A percentile compares a stretch with the other conserved stretches of the same genome.
These are phyloP conservation scores for Aspergillus uvarum DNA, from an alignment of 2,329 filamentous ascomycete genomes.

Conservation along the genomic window DNA sequence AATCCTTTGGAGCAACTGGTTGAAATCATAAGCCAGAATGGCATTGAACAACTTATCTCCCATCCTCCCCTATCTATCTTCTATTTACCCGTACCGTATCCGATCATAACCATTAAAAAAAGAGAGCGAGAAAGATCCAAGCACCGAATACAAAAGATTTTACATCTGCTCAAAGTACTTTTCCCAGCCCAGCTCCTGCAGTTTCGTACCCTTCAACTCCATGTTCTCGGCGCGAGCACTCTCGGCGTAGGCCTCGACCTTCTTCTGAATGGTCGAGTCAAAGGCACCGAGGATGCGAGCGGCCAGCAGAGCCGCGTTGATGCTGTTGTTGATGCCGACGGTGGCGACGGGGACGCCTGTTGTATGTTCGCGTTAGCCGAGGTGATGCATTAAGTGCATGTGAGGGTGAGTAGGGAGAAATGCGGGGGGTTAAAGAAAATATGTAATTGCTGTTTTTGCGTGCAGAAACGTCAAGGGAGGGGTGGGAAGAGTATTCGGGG, in stretches of 20 bases:
- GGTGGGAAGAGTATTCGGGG: too few relatives aligned
- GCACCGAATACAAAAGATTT: neutral
- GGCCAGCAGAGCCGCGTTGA: conserved; percentile 73
- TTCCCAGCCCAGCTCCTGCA: conserved; percentile 45
- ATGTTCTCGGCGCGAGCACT: conserved; percentile 44
- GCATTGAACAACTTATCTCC: too few relatives aligned
- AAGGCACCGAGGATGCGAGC: conserved; percentile 63
- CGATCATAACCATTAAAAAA: neutral
- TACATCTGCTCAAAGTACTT: conserved; percentile 48
- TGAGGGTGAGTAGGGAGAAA: neutral
- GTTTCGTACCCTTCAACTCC: conserved; percentile 44
- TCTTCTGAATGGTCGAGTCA: conserved; percentile 41
- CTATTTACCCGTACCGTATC: neutral
- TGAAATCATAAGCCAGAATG: neutral
- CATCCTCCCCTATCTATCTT: neutral
- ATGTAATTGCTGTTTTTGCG: neutral
- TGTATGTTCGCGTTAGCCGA: conserved; percentile 22
- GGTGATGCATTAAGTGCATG: neutral
- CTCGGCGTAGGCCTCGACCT: conserved; percentile 46
- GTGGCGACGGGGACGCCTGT: conserved; percentile 70
- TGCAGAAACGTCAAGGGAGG: neutral
- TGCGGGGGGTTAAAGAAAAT: neutral
- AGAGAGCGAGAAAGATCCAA: too few relatives aligned
- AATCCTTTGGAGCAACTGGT: too few relatives aligned
- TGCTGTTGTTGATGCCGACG: conserved; percentile 77